Evolutionary conservation across 129 eudicot species (phyloP).

Genomic region (Pseudognaphalium luteoalbum): DNA sequence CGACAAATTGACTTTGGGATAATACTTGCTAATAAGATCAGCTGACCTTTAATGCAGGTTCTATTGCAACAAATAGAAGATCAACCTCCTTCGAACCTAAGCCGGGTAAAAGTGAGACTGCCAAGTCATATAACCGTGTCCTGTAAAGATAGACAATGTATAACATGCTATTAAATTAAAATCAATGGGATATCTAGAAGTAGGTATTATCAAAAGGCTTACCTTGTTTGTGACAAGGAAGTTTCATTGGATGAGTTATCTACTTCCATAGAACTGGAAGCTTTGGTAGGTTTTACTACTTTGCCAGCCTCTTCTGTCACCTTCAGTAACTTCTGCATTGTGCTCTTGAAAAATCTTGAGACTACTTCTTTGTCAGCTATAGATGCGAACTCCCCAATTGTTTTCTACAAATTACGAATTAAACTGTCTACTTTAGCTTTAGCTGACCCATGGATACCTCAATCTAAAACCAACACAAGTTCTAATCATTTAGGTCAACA

Average conservation of each 20-base stretch:
- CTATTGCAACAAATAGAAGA: slow-evolving; percentile 56
- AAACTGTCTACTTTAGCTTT: neutral
- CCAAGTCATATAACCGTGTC: slow-evolving; percentile 74
- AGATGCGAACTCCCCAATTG: slow-evolving; percentile 74
- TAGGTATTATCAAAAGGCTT: neutral
- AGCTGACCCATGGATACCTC: slow-evolving; percentile 7
- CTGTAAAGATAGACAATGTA: slow-evolving; percentile 36
- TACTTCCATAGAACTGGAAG: slow-evolving; percentile 63
- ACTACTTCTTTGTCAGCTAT: slow-evolving; percentile 68
- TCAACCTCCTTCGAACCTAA: slow-evolving; percentile 66
- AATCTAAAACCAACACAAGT: neutral
- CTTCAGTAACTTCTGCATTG: slow-evolving; percentile 66
- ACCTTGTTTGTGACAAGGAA: slow-evolving; percentile 63
- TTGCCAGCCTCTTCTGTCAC: slow-evolving; percentile 62
- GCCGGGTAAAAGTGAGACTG: slow-evolving; percentile 86
- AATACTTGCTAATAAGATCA: neutral
- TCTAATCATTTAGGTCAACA: neutral
- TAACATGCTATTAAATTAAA: neutral
- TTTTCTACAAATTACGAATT: slow-evolving; percentile 44
- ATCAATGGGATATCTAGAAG: neutral
- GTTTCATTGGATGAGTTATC: slow-evolving; percentile 51
- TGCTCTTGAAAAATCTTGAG: slow-evolving; percentile 48
- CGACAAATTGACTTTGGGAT: slow-evolving; percentile 4
- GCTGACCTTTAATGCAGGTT: slow-evolving; percentile 75
- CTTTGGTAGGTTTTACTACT: slow-evolving; percentile 33